A percentile compares a stretch with the other conserved stretches of the same genome.
phyloP scores from a whole-genome alignment of 2,329 filamentous ascomycete species.

The Colletotrichum abscissum region DNA sequence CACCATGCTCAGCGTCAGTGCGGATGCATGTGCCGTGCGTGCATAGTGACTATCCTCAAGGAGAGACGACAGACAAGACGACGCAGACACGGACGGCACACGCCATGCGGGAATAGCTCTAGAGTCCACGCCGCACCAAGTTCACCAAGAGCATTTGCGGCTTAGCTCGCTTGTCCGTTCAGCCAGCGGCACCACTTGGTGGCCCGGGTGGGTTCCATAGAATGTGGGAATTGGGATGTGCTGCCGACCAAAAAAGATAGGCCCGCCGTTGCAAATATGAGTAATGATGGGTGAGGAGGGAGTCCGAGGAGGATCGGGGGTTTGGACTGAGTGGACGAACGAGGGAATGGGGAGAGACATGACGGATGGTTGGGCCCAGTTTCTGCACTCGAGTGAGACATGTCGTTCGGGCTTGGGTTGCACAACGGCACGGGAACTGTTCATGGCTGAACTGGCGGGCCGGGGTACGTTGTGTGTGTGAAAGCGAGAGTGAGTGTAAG shows the following conservation, averaged over 20 bases:
- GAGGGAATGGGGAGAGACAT: constrained; percentile 12
- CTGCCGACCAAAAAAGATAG: not conserved
- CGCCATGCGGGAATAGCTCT: constrained; percentile 19
- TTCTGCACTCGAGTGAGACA: constrained; percentile 20
- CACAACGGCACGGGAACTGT: constrained; percentile 18
- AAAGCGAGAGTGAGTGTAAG: not conserved
- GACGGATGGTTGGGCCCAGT: constrained; percentile 6
- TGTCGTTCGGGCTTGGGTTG: constrained; percentile 6
- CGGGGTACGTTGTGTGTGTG: not conserved
- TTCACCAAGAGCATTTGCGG: constrained; percentile 7
- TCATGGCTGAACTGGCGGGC: constrained; percentile 4
- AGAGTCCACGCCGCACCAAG: constrained; percentile 25
- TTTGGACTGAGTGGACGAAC: not conserved
- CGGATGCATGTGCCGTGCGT: constrained; percentile 5
- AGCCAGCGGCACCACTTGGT: constrained; percentile 24
- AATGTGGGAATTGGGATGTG: constrained; percentile 29
- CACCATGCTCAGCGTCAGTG: constrained; percentile 18
- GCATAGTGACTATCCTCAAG: not conserved
- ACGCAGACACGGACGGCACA: not conserved
- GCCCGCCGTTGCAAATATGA: not conserved
- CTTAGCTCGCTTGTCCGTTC: constrained; percentile 18
- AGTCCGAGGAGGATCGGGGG: not conserved
- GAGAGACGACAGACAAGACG: not conserved
- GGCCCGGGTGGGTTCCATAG: constrained; percentile 20
- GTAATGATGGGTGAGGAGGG: not conserved